These are phyloP conservation scores for Dovyalis caffra DNA, from an alignment of 345 rosid genomes.

Conservation along the genomic window DNA sequence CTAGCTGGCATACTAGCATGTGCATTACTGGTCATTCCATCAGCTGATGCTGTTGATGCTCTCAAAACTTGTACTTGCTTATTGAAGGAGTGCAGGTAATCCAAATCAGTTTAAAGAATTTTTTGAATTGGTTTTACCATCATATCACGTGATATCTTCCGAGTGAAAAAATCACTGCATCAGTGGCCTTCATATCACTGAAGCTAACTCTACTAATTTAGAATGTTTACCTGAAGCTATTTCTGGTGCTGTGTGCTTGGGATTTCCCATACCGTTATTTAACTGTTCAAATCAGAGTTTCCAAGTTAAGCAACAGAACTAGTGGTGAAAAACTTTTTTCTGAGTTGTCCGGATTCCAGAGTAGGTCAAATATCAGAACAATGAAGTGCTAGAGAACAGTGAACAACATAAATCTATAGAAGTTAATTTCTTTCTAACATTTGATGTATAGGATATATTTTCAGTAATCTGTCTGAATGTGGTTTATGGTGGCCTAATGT, in stretches of 20 bases:
- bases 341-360: background rate
- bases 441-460: too few relatives aligned
- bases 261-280: background rate
- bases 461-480: background rate
- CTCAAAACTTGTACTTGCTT: conserved; percentile 93
- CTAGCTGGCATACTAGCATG: conserved; percentile 58
- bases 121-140: background rate
- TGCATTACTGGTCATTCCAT: conserved; percentile 63
- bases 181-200: background rate
- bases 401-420: background rate
- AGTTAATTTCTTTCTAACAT: background rate
- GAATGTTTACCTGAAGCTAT: background rate
- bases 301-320: background rate
- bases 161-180: background rate
- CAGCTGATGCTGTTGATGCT: conserved; percentile 88
- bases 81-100: conserved; percentile 87
- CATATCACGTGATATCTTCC: background rate
- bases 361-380: background rate
- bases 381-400: background rate
- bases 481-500: background rate
- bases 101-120: background rate
- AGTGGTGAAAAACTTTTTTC: background rate
- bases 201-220: background rate
- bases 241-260: background rate
- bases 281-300: background rate